These are phyloP conservation scores for Fusarium verrucosum DNA, from an alignment of 2,329 filamentous ascomycete genomes.

Conservation along the genomic window DNA sequence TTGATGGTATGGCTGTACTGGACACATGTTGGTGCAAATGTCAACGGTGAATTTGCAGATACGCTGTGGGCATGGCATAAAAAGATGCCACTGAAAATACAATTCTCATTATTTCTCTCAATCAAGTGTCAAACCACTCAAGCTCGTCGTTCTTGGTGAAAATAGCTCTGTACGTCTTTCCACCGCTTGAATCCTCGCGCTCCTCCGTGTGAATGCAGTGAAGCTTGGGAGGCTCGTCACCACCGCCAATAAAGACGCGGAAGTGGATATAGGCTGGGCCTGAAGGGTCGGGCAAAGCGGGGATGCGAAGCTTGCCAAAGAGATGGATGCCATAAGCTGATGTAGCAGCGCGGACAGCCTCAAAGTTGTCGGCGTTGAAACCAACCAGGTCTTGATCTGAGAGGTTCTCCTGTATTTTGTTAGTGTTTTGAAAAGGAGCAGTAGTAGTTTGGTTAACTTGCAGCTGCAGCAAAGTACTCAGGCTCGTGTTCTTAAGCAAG, in stretches of 20 bases:
- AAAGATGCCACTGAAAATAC: conserved; percentile 4
- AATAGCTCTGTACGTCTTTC: conserved; percentile 93
- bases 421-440: background rate
- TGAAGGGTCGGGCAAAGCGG: conserved; percentile 52
- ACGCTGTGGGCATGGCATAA: background rate
- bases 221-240: conserved; percentile 81
- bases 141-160: conserved; percentile 91
- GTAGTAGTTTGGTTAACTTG: conserved; percentile 24
- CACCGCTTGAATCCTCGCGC: conserved; percentile 88
- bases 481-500: conserved; percentile 60
- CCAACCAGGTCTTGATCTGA: conserved; percentile 88
- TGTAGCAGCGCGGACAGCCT: conserved; percentile 92
- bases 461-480: conserved; percentile 63
- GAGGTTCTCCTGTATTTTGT: conserved; percentile 21
- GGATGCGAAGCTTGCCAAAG: conserved; percentile 74
- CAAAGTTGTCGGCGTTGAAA: conserved; percentile 80
- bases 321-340: conserved; percentile 81
- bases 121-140: conserved; percentile 64
- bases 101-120: conserved; percentile 18
- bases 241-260: conserved; percentile 88
- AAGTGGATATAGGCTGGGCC: conserved; percentile 82
- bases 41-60: conserved; percentile 28
- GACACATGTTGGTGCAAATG: conserved; percentile 25
- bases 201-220: conserved; percentile 94
- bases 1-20: conserved; percentile 27